phyloP scores from a whole-genome alignment of 1,284 basidiomycete species.

The Trametes versicolor region DNA sequence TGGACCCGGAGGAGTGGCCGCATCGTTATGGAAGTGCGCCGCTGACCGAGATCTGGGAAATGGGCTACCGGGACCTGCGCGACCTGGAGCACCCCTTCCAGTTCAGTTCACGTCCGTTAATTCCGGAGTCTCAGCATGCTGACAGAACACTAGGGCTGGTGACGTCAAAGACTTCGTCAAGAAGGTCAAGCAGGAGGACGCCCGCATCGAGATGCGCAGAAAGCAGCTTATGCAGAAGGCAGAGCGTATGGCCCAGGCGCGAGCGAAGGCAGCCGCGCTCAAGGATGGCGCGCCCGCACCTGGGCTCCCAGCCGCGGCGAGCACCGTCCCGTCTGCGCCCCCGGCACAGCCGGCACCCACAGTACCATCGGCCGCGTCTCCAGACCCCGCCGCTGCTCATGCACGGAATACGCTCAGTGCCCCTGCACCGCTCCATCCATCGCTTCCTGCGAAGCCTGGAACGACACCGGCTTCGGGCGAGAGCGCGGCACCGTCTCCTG shows the following conservation, averaged over 20 bases:
- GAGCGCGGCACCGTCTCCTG: constrained; percentile 32
- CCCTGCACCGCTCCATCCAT: constrained; percentile 65
- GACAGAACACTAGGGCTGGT: constrained; percentile 57
- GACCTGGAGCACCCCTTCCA: constrained; percentile 74
- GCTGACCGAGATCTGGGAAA: constrained; percentile 82
- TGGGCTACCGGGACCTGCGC: constrained; percentile 71
- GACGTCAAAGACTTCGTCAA: constrained; percentile 78
- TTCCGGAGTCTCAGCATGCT: not conserved
- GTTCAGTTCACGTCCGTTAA: constrained; percentile 51
- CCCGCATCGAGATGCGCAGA: constrained; percentile 67
- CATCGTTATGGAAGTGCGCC: constrained; percentile 70
- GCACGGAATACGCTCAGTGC: constrained; percentile 21
- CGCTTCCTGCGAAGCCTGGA: constrained; percentile 64
- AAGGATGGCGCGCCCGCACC: constrained; percentile 37
- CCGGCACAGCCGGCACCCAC: constrained; percentile 28
- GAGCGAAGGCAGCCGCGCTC: constrained; percentile 49
- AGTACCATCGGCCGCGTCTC: constrained; percentile 9
- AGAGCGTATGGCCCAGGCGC: constrained; percentile 55
- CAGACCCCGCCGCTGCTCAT: constrained; percentile 19
- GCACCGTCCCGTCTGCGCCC: constrained; percentile 32
- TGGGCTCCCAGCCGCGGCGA: constrained; percentile 37
- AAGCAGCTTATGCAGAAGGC: constrained; percentile 59
- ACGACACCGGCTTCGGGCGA: constrained; percentile 41
- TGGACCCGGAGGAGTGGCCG: constrained; percentile 65
- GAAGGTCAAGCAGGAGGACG: constrained; percentile 73